Conservation (phyloP, 805 yeast genomes). For the Saturnispora gosingensis region DNA sequence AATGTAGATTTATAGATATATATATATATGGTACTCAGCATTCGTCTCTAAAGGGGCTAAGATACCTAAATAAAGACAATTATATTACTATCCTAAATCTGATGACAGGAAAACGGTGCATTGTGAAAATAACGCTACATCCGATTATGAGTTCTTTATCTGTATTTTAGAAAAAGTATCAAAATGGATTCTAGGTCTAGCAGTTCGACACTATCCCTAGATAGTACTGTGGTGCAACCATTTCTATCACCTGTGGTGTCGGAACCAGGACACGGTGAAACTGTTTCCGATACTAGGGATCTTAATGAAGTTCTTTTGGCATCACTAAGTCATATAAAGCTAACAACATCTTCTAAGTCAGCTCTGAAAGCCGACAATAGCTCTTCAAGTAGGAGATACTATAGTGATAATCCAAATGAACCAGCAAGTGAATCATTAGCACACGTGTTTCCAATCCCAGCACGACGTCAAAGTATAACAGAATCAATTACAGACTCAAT, state of each 20-base stretch:
- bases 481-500: constrained; percentile 24
- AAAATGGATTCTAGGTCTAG: not conserved
- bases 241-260: constrained; percentile 1
- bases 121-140: not conserved
- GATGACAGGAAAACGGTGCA: not conserved
- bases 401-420: not conserved
- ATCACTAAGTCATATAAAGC: not conserved
- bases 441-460: not conserved
- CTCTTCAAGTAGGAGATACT: not conserved
- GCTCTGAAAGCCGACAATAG: not conserved
- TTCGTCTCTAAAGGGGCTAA: not conserved
- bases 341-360: not conserved
- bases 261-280: not conserved
- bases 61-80: not conserved
- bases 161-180: not conserved
- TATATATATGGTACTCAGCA: not conserved
- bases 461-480: constrained; percentile 10
- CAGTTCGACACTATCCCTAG: not conserved
- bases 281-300: not conserved
- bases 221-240: not conserved
- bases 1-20: constrained; percentile 35
- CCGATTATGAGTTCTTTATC: not conserved
- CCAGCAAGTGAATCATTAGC: not conserved
- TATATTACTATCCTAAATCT: not conserved
- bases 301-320: not conserved